These are phyloP conservation scores for Nicotiana attenuata DNA, from an alignment of 257 asterid species.

Conservation along the genomic window DNA sequence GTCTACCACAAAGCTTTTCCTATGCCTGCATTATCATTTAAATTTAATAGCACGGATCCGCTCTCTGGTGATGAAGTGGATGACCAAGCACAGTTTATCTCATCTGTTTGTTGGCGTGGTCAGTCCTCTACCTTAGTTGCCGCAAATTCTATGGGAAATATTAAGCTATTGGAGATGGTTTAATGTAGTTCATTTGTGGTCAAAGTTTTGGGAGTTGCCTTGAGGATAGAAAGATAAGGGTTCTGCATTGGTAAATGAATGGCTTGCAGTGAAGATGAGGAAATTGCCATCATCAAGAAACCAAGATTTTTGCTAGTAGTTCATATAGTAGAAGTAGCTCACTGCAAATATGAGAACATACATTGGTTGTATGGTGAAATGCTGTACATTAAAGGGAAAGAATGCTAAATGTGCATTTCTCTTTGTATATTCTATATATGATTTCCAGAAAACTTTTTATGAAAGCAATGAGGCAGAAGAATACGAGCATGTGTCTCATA, in stretches of 20 bases:
- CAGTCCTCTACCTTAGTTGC: slow-evolving; percentile 86
- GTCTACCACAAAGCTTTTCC: slow-evolving; percentile 87
- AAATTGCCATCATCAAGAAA: not conserved
- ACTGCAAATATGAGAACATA: slow-evolving; percentile 13
- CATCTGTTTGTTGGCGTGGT: slow-evolving; percentile 94
- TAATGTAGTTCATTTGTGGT: slow-evolving; percentile 16
- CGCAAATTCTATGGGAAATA: slow-evolving; percentile 89
- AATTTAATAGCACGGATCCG: slow-evolving; percentile 62
- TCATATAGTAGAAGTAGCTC: slow-evolving; percentile 9
- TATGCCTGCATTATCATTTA: slow-evolving; percentile 75
- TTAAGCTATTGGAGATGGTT: slow-evolving; percentile 91
- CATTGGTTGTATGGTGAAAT: slow-evolving; percentile 4
- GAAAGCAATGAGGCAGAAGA: not conserved
- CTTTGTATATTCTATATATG: slow-evolving; percentile 12
- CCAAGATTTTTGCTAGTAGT: slow-evolving; percentile 20
- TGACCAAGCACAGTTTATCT: slow-evolving; percentile 74
- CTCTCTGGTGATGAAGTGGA: slow-evolving; percentile 67
- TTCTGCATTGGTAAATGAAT: not conserved
- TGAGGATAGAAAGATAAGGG: not conserved
- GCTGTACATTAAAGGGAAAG: slow-evolving; percentile 23
- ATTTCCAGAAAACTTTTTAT: not conserved
- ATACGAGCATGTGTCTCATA: not conserved
- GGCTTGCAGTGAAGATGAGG: not conserved
- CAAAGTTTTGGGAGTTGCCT: not conserved
- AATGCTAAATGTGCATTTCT: slow-evolving; percentile 12